These are phyloP conservation scores for Magnolia officinalis DNA, from an alignment of 164 flowering plant genomes.

Conservation along the genomic window DNA sequence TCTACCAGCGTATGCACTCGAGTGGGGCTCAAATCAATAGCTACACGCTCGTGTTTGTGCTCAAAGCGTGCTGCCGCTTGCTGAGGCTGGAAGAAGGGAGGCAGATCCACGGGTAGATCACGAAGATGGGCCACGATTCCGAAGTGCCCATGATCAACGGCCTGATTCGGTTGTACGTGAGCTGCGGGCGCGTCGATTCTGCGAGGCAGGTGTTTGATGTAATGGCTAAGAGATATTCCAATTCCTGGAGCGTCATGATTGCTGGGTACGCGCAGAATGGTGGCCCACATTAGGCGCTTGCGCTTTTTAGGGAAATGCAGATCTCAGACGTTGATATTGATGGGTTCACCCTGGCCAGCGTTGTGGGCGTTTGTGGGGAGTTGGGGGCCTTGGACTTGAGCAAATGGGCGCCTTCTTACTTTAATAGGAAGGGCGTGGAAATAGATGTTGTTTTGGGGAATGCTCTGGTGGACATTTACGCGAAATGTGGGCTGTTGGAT, in stretches of 20 bases:
- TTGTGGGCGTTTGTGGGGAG: slow-evolving; percentile 20
- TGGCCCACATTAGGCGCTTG: slow-evolving; percentile 9
- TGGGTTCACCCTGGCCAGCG: slow-evolving; percentile 19
- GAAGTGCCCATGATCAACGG: slow-evolving; percentile 17
- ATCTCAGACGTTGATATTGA: slow-evolving; percentile 12
- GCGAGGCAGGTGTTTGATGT: slow-evolving; percentile 19
- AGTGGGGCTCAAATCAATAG: slow-evolving; percentile 8
- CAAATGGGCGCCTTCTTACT: slow-evolving; percentile 22
- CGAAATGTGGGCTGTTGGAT: slow-evolving; percentile 21
- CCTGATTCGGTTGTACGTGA: slow-evolving; percentile 7
- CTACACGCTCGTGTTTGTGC: slow-evolving; percentile 21
- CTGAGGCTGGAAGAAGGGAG: slow-evolving; percentile 10
- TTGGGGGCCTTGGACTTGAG: slow-evolving; percentile 25
- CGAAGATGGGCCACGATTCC: slow-evolving; percentile 14
- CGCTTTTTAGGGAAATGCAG: slow-evolving; percentile 22
- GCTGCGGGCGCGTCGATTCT: slow-evolving; percentile 8
- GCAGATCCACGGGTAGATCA: slow-evolving; percentile 12
- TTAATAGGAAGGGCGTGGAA: slow-evolving; percentile 8
- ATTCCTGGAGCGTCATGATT: slow-evolving; percentile 24
- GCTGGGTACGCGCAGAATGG: slow-evolving; percentile 24
- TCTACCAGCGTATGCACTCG: slow-evolving; percentile 15
- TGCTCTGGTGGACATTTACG: slow-evolving; percentile 23
- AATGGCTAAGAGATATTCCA: slow-evolving; percentile 17
- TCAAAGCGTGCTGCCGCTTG: slow-evolving; percentile 19
- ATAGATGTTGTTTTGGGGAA: slow-evolving; percentile 20